Conservation (phyloP, 2,329 filamentous ascomycete species). For the Tolypocladium cylindrosporum region DNA sequence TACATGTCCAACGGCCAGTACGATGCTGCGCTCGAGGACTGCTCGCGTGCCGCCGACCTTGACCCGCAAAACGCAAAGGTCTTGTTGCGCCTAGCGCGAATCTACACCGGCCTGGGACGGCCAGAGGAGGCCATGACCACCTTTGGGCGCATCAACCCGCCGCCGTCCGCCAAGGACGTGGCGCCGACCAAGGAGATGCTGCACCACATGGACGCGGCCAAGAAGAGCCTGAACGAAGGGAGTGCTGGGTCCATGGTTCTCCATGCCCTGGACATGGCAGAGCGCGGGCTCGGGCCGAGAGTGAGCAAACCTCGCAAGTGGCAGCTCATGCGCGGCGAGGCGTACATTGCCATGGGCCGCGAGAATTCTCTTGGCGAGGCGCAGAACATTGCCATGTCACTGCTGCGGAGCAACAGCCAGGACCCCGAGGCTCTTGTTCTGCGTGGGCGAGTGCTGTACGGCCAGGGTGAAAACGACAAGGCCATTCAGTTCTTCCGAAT, state of each 20-base stretch:
- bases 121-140: conserved; percentile 80
- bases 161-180: conserved; percentile 77
- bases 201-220: conserved; percentile 68
- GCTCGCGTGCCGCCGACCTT: conserved; percentile 68
- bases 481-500: conserved; percentile 87
- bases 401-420: conserved; percentile 77
- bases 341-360: conserved; percentile 85
- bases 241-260: conserved; percentile 84
- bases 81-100: conserved; percentile 74
- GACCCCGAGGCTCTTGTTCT: conserved; percentile 92
- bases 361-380: conserved; percentile 83
- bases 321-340: conserved; percentile 86
- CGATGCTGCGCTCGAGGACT: conserved; percentile 75
- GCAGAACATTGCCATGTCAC: conserved; percentile 80
- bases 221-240: conserved; percentile 64
- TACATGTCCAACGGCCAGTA: conserved; percentile 83
- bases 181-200: conserved; percentile 77
- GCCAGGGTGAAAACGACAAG: conserved; percentile 90
- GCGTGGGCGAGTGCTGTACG: conserved; percentile 77
- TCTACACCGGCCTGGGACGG: conserved; percentile 78
- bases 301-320: conserved; percentile 82
- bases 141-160: conserved; percentile 69
- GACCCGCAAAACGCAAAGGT: conserved; percentile 85
- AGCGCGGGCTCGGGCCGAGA: conserved; percentile 64
- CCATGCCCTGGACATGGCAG: conserved; percentile 84